Evolutionary conservation across 352 stramenopile genomes (phyloP), one percentile per base, ranked within the genome.

Genomic region (Globisporangium acanthophoron): DNA sequence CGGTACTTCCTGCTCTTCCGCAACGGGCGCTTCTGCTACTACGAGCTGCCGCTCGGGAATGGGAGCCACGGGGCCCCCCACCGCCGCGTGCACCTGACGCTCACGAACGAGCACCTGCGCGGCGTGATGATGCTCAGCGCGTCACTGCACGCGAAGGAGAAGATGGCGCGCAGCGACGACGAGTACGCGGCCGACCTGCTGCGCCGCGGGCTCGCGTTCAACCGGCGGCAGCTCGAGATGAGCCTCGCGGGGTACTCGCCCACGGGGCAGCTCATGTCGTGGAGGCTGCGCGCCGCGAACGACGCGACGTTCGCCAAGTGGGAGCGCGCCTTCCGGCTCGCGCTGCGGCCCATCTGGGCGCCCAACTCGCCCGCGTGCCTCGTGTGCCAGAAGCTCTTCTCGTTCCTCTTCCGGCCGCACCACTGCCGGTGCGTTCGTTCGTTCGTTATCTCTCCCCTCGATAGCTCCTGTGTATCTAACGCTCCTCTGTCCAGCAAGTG

Each of bases 1-100:
- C 81, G 84, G 18, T 94, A 94, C 67, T 94, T 94, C 56, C 55
- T 91, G 50, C 79, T 94, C 7, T 91, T 80, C 61, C 78, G 81
- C 56, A 91, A 90, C 50, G 84, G 84, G 35, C 76, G 81, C 51
- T 87, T 94, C 61, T 92, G 83, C 74, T 94, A 94, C 70, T 94
- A 94, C 63, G 84, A 94, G 64, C 66, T 94, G 52, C 80, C 81
- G 18, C 85, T 94, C 64, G 74, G 76, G 20, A 62, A 73, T 4
- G 49, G 64, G 65, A 13, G 58, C 51, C 2, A 48, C 65, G 41
- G 62, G 24, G 24, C 24, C 24, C 24, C 24, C 24, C 24, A 56
- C 1, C 67, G 71, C 3, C 64, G 78, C 9, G 76, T 89, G 24
- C 82, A 92, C 49, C 61, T 92, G 5, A 92, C 81, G 55, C 79